Conservation (phyloP, 2,329 filamentous ascomycete species). For the Arthrinium puccinioides region DNA sequence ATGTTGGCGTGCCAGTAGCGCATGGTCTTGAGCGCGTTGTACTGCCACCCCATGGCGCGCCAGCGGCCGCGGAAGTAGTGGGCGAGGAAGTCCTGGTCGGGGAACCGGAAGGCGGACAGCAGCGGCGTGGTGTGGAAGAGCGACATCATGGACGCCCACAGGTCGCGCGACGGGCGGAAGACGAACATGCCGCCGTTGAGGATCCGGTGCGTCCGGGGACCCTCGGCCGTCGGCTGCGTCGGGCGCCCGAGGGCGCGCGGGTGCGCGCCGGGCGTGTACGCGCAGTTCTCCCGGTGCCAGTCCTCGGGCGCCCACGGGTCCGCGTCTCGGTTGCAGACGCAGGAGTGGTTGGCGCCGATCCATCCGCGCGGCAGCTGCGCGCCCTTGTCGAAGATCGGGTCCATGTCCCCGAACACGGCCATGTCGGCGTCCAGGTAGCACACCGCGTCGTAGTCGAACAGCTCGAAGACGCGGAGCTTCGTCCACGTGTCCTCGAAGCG, state of each 20-base stretch:
- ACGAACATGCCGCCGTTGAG: constrained; percentile 46
- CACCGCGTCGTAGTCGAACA: constrained; percentile 29
- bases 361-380: constrained; percentile 27
- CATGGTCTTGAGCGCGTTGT: constrained; percentile 47
- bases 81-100: constrained; percentile 46
- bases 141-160: constrained; percentile 30
- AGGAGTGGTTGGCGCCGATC: constrained; percentile 42
- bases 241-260: constrained; percentile 24
- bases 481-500: constrained; percentile 48
- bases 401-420: constrained; percentile 34
- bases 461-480: constrained; percentile 45
- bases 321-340: constrained; percentile 43
- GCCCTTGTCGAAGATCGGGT: constrained; percentile 32
- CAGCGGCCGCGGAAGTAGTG: constrained; percentile 37
- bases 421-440: constrained; percentile 48
- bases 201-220: constrained; percentile 30
- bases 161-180: constrained; percentile 31
- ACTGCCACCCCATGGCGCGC: constrained; percentile 38
- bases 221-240: constrained; percentile 18
- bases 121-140: constrained; percentile 29
- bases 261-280: constrained; percentile 33
- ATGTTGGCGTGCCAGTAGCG: constrained; percentile 43
- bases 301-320: constrained; percentile 41
- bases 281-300: constrained; percentile 41
- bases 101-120: constrained; percentile 38